A percentile compares a stretch with the other conserved stretches of the same genome.
Conservation (phyloP, 371 early-diverging fungal genomes). For the Umbelopsis sp. region DNA sequence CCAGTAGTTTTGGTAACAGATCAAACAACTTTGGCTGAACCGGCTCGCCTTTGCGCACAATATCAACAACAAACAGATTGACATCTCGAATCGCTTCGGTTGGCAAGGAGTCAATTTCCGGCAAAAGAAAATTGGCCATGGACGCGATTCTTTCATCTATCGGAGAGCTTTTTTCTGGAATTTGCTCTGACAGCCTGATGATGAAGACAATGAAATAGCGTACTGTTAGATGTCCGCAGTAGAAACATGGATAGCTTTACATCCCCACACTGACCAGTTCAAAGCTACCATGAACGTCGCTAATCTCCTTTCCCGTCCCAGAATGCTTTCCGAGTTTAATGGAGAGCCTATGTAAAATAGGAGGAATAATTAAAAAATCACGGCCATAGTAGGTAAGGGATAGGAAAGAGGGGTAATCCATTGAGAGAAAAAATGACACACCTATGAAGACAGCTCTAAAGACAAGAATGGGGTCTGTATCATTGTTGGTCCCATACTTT, state of each 20-base stretch:
- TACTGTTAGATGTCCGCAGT: too few relatives aligned
- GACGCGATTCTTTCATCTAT: slow-evolving; percentile 22
- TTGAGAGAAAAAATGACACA: slow-evolving; percentile 19
- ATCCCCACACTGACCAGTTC: slow-evolving; percentile 35
- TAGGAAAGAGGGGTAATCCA: neutral
- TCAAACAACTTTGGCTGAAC: slow-evolving; percentile 50
- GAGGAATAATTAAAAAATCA: slow-evolving; percentile 21
- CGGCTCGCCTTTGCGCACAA: slow-evolving; percentile 32
- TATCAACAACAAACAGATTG: slow-evolving; percentile 24
- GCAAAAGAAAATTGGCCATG: slow-evolving; percentile 37
- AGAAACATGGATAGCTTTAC: too few relatives aligned
- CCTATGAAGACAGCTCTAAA: slow-evolving; percentile 50
- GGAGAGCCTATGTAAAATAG: slow-evolving; percentile 46
- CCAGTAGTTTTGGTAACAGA: slow-evolving; percentile 47
- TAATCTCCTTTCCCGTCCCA: slow-evolving; percentile 29
- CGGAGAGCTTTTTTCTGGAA: slow-evolving; percentile 28
- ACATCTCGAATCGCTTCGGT: slow-evolving; percentile 20
- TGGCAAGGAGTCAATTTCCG: slow-evolving; percentile 44
- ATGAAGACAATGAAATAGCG: slow-evolving; percentile 1
- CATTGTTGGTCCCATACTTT: slow-evolving; percentile 21
- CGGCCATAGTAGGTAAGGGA: too few relatives aligned
- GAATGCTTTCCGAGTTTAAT: slow-evolving; percentile 26
- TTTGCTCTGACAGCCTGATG: slow-evolving; percentile 24
- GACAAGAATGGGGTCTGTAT: slow-evolving; percentile 42
- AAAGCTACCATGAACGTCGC: slow-evolving; percentile 39